Percentiles rank a stretch among this genome's conserved stretches.
These are phyloP conservation scores for Cercophora samala DNA, from an alignment of 495 filamentous ascomycete genomes.

Conservation along the genomic window DNA sequence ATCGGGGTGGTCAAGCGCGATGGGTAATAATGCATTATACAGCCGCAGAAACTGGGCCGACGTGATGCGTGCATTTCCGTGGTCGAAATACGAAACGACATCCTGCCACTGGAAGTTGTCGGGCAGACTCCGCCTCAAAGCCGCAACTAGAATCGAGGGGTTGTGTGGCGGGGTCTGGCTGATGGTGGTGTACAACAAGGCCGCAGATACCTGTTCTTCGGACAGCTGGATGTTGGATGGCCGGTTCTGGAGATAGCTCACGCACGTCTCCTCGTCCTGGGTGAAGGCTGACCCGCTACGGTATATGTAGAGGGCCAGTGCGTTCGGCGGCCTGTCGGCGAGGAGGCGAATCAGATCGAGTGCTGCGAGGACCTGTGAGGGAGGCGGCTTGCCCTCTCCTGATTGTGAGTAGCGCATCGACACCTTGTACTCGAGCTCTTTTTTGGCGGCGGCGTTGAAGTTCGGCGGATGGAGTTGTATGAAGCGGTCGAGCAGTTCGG, in stretches of 20 bases:
- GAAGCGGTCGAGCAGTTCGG: conserved; percentile 74
- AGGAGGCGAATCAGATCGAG: conserved; percentile 70
- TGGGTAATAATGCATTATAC: conserved; percentile 68
- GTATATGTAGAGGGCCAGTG: conserved; percentile 74
- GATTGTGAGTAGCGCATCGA: conserved; percentile 60
- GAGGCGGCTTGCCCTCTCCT: conserved; percentile 56
- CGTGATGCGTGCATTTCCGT: conserved; percentile 68
- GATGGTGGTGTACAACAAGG: conserved; percentile 72
- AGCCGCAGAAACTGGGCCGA: conserved; percentile 75
- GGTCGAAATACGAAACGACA: conserved; percentile 80
- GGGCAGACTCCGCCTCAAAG: conserved; percentile 44
- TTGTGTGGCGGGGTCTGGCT: conserved; percentile 71
- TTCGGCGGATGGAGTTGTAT: conserved; percentile 76
- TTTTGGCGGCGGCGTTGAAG: conserved; percentile 72
- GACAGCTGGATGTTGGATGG: conserved; percentile 64
- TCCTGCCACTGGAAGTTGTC: conserved; percentile 75
- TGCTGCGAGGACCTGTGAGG: conserved; percentile 68
- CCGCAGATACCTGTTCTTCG: conserved; percentile 78
- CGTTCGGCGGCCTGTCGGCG: conserved; percentile 55
- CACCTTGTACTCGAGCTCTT: conserved; percentile 62
- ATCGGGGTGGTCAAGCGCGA: conserved; percentile 56
- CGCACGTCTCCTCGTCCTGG: conserved; percentile 47
- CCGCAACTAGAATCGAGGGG: conserved; percentile 66
- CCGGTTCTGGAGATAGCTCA: conserved; percentile 57
- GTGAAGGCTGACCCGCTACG: conserved; percentile 63